Base-by-base conservation (phyloP, 805 yeast species). In the Teunomyces pallodes region DNA sequence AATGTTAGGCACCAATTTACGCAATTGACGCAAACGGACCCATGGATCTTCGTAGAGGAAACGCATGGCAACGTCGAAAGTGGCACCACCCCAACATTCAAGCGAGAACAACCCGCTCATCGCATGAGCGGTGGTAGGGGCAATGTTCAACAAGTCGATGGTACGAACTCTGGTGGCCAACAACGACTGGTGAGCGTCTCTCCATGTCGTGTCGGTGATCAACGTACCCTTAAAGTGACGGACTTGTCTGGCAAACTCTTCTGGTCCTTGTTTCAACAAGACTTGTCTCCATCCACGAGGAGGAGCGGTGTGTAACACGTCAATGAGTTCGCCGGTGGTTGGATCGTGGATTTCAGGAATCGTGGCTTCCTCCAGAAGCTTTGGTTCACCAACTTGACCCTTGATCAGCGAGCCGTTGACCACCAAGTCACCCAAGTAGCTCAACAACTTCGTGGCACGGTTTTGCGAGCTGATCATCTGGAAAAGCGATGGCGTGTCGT, bases 21-120 rank as follows among this genome's bases (percentile, higher is more conserved):
- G 83, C 70, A 94, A 77, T 70, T 82, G 80, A 69, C 96, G 83
- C 69, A 94, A 80, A 72, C 99, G 84, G 51, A 81, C 96, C 99
- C 99, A 94, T 56, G 99, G 99, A 69, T 91, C 97, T 77, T 94
- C 99, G 70, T 92, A 90, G 62, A 94, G 79, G 81, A 94, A 94
- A 72, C 99, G 84, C 98, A 94, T 91, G 47, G 96, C 87, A 47
- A 94, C 99, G 65, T 94, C 99, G 62, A 94, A 94, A 33, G 99
- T 94, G 47, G 99, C 99, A 73, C 99, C 99, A 74, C 99, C 99
- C 99, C 99, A 94, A 77, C 99, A 94, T 75, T 94, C 99, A 47
- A 94, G 76, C 14, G 99, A 94, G 69, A 90, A 94, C 3, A 96
- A 96, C 54, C 92, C 91, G 55, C 85, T 71, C 59, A 90, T 74